Evolutionary conservation across 129 eudicot genomes (phyloP).

Genomic region (Artemisia argyi): DNA sequence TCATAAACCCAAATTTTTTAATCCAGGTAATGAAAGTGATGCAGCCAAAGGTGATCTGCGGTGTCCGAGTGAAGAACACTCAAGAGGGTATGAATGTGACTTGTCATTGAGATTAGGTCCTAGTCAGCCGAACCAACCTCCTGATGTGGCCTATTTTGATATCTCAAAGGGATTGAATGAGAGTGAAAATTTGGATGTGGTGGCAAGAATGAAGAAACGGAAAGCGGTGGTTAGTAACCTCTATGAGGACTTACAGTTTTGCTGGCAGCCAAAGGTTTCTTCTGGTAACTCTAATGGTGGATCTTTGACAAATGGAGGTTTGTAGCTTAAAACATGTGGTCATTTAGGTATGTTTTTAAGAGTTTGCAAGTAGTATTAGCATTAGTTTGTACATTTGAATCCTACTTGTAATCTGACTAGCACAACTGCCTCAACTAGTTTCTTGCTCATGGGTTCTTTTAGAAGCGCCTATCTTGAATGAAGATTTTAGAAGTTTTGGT

Average conservation of each 20-base stretch:
- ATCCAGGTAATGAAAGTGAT: constrained; percentile 2
- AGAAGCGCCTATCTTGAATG: constrained; percentile 9
- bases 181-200: constrained; percentile 26
- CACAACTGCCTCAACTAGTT: constrained; percentile 13
- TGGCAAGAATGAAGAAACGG: constrained; percentile 34
- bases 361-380: constrained; percentile 30
- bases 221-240: constrained; percentile 36
- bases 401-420: constrained; percentile 25
- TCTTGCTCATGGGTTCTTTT: constrained; percentile 18
- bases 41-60: constrained; percentile 13
- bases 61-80: constrained; percentile 22
- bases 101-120: constrained; percentile 79
- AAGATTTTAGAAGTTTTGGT: constrained; percentile 9
- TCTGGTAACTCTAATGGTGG: constrained; percentile 28
- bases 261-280: constrained; percentile 40
- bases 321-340: constrained; percentile 25
- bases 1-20: constrained; percentile 30
- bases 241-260: constrained; percentile 36
- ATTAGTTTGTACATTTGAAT: constrained; percentile 35
- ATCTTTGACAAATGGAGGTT: constrained; percentile 41
- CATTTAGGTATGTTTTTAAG: constrained; percentile 12
- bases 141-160: constrained; percentile 28
- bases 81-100: constrained; percentile 53
- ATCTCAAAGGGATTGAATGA: constrained; percentile 25
- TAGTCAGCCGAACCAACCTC: constrained; percentile 26